Percentiles rank a stretch among this genome's conserved stretches.
phyloP scores from a whole-genome alignment of 2,329 filamentous ascomycete species.

The Colletotrichum filicis region DNA sequence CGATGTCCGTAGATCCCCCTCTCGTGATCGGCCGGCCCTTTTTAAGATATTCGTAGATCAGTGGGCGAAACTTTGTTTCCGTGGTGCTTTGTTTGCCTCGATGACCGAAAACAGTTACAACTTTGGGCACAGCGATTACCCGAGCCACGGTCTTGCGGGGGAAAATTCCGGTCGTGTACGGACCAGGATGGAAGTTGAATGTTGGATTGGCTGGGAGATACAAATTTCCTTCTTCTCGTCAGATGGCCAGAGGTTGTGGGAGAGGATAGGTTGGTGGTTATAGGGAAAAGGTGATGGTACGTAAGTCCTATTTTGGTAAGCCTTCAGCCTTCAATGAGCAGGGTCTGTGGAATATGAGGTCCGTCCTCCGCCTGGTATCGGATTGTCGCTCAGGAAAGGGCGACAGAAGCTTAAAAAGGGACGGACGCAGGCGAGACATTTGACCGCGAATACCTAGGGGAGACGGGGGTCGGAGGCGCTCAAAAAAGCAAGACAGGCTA shows the following conservation, averaged over 20 bases:
- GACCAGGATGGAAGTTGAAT: background rate
- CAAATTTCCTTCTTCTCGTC: background rate
- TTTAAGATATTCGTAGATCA: background rate
- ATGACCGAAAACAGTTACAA: constrained; percentile 10
- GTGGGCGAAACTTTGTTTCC: background rate
- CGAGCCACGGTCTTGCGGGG: background rate
- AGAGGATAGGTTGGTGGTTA: background rate
- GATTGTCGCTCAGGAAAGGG: constrained; percentile 31
- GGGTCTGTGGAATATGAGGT: constrained; percentile 17
- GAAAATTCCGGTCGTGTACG: background rate
- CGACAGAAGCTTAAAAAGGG: constrained; percentile 35
- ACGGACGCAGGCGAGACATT: constrained; percentile 33
- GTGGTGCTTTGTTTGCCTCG: background rate
- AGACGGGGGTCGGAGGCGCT: constrained; percentile 22
- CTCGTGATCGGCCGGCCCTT: background rate
- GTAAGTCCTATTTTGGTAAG: background rate
- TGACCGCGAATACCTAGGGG: constrained; percentile 31
- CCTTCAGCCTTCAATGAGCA: constrained; percentile 13
- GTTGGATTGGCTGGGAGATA: background rate
- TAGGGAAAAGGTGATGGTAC: constrained; percentile 9
- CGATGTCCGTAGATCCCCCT: background rate
- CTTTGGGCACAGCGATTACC: background rate
- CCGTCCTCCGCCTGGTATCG: constrained; percentile 22
- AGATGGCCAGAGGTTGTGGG: background rate
- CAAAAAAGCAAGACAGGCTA: constrained; percentile 28